Base-by-base conservation (phyloP, 2,329 filamentous ascomycete species). In the Xylariaceae sp. region DNA sequence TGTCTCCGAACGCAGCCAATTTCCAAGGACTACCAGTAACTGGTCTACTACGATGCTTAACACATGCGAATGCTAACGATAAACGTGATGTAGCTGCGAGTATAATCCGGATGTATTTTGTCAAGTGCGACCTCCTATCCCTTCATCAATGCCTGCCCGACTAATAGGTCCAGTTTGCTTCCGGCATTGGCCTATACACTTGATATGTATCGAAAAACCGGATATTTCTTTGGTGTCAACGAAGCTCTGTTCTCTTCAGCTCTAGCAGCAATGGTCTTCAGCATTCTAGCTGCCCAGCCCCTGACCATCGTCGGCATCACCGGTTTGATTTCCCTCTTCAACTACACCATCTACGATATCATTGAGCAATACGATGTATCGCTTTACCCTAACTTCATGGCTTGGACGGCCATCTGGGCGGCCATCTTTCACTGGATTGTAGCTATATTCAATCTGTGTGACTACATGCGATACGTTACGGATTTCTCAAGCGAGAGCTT, bases 261-360 rank as follows among this genome's bases (percentile, higher is more conserved):
- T 2, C 55, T 78, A n/a, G 74, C 72, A 2, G 73, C 73, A 3
- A 67, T 77, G 50, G 68, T 78, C 2, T 78, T 78, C 55, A 76
- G 71, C 50, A 52, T 71, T 4, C 51, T 78, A 2, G 65, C 65
- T 17, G 72, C 67, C 22, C 75, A 79, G 51, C 76, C 76, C 0
- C 56, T 79, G 33, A 78, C 73, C 3, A 74, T 79, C 15, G 74
- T 79, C 13, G 76, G 76, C 4, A 72, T 79, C 29, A 78, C 74
- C 4, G 76, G 76, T 45, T 56, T 74, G 19, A 75, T 76, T 29
- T 70, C 68, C 2, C 54, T 75, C 0, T 79, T 80, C 64, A 78
- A 79, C 53, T 79, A 76, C 51, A 80, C 76, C 18, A 77, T 78
- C 46, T 79, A 75, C 57, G 73, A 79, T 43, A 79, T 79, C 39